Evolutionary conservation across 2,329 filamentous ascomycete genomes (phyloP).

Genomic region (Ceratocystis colombiana): DNA sequence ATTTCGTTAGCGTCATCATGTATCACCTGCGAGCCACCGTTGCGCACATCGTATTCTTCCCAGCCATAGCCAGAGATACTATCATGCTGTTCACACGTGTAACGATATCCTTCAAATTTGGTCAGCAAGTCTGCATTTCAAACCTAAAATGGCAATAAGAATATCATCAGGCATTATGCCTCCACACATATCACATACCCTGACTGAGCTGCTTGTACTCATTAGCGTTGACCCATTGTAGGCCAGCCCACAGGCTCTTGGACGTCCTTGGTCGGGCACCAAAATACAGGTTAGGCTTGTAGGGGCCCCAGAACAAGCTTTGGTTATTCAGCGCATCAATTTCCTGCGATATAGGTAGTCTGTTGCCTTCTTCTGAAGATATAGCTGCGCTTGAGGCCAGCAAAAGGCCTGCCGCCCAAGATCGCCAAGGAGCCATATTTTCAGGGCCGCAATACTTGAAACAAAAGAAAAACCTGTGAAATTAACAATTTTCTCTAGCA

Average conservation of each 20-base stretch:
- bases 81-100: conserved; percentile 93
- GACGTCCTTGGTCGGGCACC: conserved; percentile 74
- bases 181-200: conserved; percentile 77
- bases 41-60: conserved; percentile 90
- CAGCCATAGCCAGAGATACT: conserved; percentile 93
- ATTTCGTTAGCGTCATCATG: conserved; percentile 81
- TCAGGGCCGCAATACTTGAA: conserved; percentile 28
- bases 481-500: background rate
- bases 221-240: conserved; percentile 85
- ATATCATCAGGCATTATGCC: conserved; percentile 38
- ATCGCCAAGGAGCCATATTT: conserved; percentile 27
- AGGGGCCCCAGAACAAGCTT: conserved; percentile 90
- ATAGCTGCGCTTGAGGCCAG: conserved; percentile 20
- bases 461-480: conserved; percentile 26
- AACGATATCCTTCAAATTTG: conserved; percentile 40
- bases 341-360: conserved; percentile 14
- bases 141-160: background rate
- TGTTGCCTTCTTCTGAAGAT: background rate
- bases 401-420: conserved; percentile 22
- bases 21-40: conserved; percentile 78
- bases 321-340: conserved; percentile 51
- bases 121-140: background rate
- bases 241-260: conserved; percentile 66
- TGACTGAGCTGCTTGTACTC: conserved; percentile 63
- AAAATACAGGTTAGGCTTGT: conserved; percentile 90